Evolutionary conservation across 2,329 filamentous ascomycete genomes (phyloP).

Genomic region (Aspergillus brunneoviolaceus): DNA sequence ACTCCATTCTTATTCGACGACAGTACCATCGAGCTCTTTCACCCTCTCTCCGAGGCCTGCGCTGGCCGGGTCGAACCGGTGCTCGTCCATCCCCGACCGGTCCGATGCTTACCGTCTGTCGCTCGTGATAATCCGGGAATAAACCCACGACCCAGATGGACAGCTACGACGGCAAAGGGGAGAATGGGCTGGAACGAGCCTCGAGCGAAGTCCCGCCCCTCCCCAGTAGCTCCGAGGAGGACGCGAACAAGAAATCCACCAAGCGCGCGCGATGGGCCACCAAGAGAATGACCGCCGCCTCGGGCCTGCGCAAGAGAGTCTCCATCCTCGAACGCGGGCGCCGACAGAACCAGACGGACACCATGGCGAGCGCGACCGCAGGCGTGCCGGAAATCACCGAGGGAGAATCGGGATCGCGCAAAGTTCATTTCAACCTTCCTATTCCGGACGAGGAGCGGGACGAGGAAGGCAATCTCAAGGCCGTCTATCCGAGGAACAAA

Average conservation of each 20-base stretch:
- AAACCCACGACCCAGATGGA: not conserved
- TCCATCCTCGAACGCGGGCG: conserved; percentile 3
- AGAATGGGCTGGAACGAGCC: conserved; percentile 1
- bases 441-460: conserved; percentile 6
- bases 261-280: conserved; percentile 9
- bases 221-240: not conserved
- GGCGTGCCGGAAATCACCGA: not conserved
- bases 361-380: not conserved
- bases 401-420: not conserved
- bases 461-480: conserved; percentile 7
- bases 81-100: not conserved
- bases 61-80: conserved; percentile 3
- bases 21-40: not conserved
- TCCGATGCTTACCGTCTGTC: not conserved
- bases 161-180: conserved; percentile 1
- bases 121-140: not conserved
- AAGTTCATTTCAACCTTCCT: conserved; percentile 5
- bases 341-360: not conserved
- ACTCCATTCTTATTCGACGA: not conserved
- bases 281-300: conserved; percentile 1
- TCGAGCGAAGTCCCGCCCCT: conserved; percentile 1
- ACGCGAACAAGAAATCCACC: not conserved
- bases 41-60: conserved; percentile 1
- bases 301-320: conserved; percentile 4
- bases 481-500: conserved; percentile 5